Evolutionary conservation across 176 grass and related monocot species (phyloP).

Genomic region (Zoysia japonica): DNA sequence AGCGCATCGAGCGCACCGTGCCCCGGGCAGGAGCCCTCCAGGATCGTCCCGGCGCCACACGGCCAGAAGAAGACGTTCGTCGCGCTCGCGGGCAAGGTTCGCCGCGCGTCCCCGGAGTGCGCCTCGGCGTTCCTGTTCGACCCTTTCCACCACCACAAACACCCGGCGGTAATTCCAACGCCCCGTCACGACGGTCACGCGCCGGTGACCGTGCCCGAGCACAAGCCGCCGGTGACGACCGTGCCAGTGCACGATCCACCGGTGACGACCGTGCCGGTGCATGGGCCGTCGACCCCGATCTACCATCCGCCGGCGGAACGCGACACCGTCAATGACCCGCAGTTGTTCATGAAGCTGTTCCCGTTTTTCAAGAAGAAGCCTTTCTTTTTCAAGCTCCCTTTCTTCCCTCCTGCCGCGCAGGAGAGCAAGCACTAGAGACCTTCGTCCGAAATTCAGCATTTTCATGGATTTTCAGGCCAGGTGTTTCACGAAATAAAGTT

Average conservation of each 20-base stretch:
- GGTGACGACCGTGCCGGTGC: background rate
- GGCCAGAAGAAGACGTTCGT: constrained; percentile 41
- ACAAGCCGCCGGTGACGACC: constrained; percentile 21
- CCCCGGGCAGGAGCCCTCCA: constrained; percentile 46
- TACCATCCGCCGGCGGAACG: constrained; percentile 35
- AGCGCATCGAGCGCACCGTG: constrained; percentile 43
- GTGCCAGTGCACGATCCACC: constrained; percentile 5
- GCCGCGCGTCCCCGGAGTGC: constrained; percentile 45
- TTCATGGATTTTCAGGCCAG: too few species aligned
- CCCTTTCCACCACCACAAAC: constrained; percentile 41
- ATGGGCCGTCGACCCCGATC: constrained; percentile 10
- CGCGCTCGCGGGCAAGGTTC: constrained; percentile 42
- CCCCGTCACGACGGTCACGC: background rate
- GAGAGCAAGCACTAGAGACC: constrained; percentile 17
- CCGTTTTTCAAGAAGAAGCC: constrained; percentile 31
- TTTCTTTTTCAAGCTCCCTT: constrained; percentile 7
- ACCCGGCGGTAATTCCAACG: background rate
- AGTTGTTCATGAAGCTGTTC: constrained; percentile 28
- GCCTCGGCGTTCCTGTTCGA: constrained; percentile 41
- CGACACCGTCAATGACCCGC: constrained; percentile 17
- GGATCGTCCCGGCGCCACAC: constrained; percentile 36
- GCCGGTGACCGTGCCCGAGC: background rate
- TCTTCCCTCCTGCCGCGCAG: constrained; percentile 31
- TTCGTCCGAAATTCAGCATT: background rate
- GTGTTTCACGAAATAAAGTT: background rate